Evolutionary conservation across 2,329 filamentous ascomycete genomes (phyloP).

Genomic region (Colletotrichum sansevieriae): DNA sequence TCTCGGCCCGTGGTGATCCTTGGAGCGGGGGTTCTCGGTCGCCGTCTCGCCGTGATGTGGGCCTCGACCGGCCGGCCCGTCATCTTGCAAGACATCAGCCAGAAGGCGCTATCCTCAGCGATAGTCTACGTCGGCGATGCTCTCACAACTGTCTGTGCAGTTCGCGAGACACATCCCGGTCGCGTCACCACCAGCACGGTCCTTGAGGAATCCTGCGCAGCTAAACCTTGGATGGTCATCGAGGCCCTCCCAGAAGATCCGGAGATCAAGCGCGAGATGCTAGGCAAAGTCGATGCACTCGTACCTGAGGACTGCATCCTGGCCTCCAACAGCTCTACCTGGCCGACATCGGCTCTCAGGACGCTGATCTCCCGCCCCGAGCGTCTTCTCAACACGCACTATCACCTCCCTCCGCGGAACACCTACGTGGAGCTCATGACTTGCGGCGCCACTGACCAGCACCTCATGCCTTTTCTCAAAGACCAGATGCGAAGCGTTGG

Average conservation of each 20-base stretch:
- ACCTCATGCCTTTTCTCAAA: constrained; percentile 48
- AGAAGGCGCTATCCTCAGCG: constrained; percentile 44
- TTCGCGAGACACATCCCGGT: constrained; percentile 46
- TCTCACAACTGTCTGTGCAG: constrained; percentile 48
- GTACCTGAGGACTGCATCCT: constrained; percentile 48
- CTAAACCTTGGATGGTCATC: constrained; percentile 48
- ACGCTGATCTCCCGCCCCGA: constrained; percentile 43
- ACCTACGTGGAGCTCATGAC: constrained; percentile 53
- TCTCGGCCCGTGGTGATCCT: constrained; percentile 55
- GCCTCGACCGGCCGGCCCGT: constrained; percentile 48
- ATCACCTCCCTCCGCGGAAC: constrained; percentile 50
- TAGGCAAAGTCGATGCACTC: constrained; percentile 47
- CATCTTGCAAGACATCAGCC: constrained; percentile 47
- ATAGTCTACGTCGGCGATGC: constrained; percentile 52
- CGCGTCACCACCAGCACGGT: constrained; percentile 46
- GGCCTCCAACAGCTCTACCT: constrained; percentile 49
- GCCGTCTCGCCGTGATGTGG: constrained; percentile 53
- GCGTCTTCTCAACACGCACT: constrained; percentile 52
- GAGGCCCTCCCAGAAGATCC: constrained; percentile 51
- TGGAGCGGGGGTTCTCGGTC: constrained; percentile 56
- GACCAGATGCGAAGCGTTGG: constrained; percentile 47
- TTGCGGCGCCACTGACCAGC: constrained; percentile 46
- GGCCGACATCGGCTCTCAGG: constrained; percentile 48
- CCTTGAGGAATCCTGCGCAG: constrained; percentile 42
- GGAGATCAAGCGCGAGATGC: constrained; percentile 47